Percentiles rank a stretch among this genome's conserved stretches.
These are phyloP conservation scores for Bacterosira constricta DNA, from an alignment of 108 stramenopile species.

Conservation along the genomic window DNA sequence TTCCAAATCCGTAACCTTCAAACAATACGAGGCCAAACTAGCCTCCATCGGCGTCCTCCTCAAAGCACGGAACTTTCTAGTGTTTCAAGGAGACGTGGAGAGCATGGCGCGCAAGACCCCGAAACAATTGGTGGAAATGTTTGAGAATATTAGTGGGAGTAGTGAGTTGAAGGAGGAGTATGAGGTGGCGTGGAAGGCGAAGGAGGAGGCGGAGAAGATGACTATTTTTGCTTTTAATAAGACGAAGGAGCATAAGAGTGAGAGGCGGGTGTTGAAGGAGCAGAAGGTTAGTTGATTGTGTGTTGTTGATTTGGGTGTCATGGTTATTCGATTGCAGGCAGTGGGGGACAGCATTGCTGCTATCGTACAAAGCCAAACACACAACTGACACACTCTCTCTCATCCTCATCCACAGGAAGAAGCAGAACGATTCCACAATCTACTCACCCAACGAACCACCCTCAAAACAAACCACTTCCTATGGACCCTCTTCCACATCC, in stretches of 20 bases:
- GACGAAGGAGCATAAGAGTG: slow-evolving; percentile 88
- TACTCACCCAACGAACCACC: slow-evolving; percentile 65
- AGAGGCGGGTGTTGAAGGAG: slow-evolving; percentile 91
- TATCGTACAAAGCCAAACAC: too few relatives aligned
- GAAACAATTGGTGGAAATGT: slow-evolving; percentile 90
- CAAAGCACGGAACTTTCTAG: slow-evolving; percentile 98
- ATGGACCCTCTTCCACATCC: slow-evolving; percentile 93
- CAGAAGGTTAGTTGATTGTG: slow-evolving; percentile 69
- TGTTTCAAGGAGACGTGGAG: slow-evolving; percentile 99
- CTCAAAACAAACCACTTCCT: slow-evolving; percentile 88
- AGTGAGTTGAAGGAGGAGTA: slow-evolving; percentile 83
- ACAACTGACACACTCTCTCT: background rate
- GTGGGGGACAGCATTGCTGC: too few relatives aligned
- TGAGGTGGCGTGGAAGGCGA: slow-evolving; percentile 73
- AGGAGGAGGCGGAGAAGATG: slow-evolving; percentile 87
- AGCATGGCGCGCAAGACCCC: slow-evolving; percentile 92
- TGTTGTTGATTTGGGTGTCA: too few relatives aligned
- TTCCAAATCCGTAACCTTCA: slow-evolving; percentile 68
- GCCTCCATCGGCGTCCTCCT: slow-evolving; percentile 94
- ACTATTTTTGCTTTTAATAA: slow-evolving; percentile 88
- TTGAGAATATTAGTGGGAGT: slow-evolving; percentile 93
- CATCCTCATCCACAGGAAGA: slow-evolving; percentile 55
- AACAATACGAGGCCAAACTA: slow-evolving; percentile 86
- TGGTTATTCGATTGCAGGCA: too few relatives aligned
- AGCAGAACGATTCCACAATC: slow-evolving; percentile 85